phyloP scores from a whole-genome alignment of 352 stramenopile genomes.

The Globisporangium lucens region DNA sequence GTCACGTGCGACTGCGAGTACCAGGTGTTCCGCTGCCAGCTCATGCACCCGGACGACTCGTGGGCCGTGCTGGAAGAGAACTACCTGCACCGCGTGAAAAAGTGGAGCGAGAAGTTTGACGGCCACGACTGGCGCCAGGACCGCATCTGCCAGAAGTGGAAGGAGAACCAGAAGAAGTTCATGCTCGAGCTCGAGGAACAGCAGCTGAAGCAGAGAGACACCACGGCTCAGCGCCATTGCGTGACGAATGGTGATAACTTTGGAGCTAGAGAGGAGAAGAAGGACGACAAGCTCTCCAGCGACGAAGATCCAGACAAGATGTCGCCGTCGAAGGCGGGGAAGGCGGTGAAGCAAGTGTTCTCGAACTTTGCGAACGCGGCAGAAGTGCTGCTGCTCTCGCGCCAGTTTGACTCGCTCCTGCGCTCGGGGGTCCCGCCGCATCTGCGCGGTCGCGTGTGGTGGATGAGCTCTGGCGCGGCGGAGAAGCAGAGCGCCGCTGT shows the following conservation, averaged over 20 bases:
- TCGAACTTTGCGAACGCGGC: slow-evolving; percentile 49
- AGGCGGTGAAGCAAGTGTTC: slow-evolving; percentile 45
- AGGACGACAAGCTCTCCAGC: not conserved
- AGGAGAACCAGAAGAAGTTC: slow-evolving; percentile 62
- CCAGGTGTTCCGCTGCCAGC: slow-evolving; percentile 43
- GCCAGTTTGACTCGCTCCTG: slow-evolving; percentile 66
- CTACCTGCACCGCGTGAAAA: slow-evolving; percentile 32
- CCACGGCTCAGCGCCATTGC: not conserved
- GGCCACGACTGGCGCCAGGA: slow-evolving; percentile 49
- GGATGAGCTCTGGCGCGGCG: slow-evolving; percentile 67
- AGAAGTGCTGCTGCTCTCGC: slow-evolving; percentile 44
- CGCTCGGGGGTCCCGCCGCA: slow-evolving; percentile 60
- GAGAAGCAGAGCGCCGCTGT: slow-evolving; percentile 35
- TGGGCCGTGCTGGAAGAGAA: slow-evolving; percentile 26
- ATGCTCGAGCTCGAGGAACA: slow-evolving; percentile 11
- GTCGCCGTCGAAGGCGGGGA: slow-evolving; percentile 24
- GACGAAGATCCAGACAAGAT: slow-evolving; percentile 18
- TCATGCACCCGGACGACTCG: slow-evolving; percentile 20
- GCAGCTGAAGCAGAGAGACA: not conserved
- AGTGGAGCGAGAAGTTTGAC: slow-evolving; percentile 61
- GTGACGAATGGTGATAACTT: slow-evolving; percentile 5
- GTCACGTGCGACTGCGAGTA: slow-evolving; percentile 42
- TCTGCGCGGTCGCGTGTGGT: slow-evolving; percentile 77
- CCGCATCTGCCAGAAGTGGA: slow-evolving; percentile 68
- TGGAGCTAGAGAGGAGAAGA: not conserved